Conservation (phyloP, 371 early-diverging fungal genomes). For the Rhizopus sp. region DNA sequence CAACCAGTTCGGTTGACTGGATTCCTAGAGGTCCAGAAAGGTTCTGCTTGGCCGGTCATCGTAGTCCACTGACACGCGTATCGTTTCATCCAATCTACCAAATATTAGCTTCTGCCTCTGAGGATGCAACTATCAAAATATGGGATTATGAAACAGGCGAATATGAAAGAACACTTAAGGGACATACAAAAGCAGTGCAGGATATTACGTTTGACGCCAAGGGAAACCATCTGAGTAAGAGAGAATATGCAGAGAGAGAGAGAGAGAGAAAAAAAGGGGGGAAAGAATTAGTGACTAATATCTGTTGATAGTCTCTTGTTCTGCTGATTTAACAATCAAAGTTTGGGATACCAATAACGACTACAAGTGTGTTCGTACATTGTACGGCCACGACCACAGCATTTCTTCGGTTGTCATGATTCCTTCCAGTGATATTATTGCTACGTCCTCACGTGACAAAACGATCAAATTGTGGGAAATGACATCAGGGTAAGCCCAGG, state of each 20-base stretch:
- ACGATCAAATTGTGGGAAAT: slow-evolving; percentile 89
- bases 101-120: slow-evolving; percentile 79
- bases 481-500: slow-evolving; percentile 59
- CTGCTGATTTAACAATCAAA: slow-evolving; percentile 84
- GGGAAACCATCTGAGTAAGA: slow-evolving; percentile 68
- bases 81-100: slow-evolving; percentile 85
- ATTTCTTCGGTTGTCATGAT: slow-evolving; percentile 75
- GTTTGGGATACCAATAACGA: slow-evolving; percentile 85
- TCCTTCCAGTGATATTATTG: slow-evolving; percentile 71
- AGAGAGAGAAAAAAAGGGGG: no score
- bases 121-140: slow-evolving; percentile 85
- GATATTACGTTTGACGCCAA: slow-evolving; percentile 78
- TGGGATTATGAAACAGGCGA: slow-evolving; percentile 91
- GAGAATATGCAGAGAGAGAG: no score
- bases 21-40: slow-evolving; percentile 78
- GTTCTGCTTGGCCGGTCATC: slow-evolving; percentile 70
- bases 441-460: slow-evolving; percentile 84
- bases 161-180: slow-evolving; percentile 85
- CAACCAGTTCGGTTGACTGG: slow-evolving; percentile 66
- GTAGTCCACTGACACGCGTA: slow-evolving; percentile 77
- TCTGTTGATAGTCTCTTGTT: slow-evolving; percentile 66
- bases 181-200: slow-evolving; percentile 89
- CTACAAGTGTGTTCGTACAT: slow-evolving; percentile 80
- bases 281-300: not conserved
- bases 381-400: slow-evolving; percentile 89